Conservation (phyloP, 768 basidiomycete genomes). For the Myochromella boudieri region DNA sequence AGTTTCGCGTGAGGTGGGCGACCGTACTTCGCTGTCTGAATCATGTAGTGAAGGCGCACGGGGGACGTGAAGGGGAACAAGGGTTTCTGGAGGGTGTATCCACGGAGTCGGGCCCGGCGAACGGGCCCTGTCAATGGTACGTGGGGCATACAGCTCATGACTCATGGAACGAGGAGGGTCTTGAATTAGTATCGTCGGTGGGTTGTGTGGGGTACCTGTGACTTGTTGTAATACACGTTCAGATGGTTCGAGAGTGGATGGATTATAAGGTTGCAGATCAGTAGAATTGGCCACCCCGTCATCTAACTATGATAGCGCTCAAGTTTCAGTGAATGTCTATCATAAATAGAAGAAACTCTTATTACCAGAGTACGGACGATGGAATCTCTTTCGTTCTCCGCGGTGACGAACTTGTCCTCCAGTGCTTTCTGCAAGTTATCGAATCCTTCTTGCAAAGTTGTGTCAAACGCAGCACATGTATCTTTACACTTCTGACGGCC, state of each 20-base stretch:
- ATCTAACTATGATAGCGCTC: too few relatives aligned
- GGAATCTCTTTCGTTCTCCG: constrained; percentile 4
- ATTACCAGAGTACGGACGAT: not conserved
- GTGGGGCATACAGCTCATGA: too few relatives aligned
- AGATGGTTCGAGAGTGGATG: too few relatives aligned
- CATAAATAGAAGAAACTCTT: too few relatives aligned
- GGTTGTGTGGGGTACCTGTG: too few relatives aligned
- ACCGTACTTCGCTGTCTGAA: not conserved
- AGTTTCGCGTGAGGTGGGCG: not conserved
- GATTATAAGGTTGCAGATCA: too few relatives aligned
- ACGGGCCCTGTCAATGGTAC: too few relatives aligned
- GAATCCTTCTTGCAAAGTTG: not conserved
- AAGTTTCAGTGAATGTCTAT: too few relatives aligned
- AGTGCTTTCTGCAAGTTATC: not conserved
- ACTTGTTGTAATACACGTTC: too few relatives aligned
- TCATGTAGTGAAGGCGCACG: not conserved
- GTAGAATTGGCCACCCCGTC: too few relatives aligned
- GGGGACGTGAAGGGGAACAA: not conserved
- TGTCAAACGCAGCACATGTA: not conserved
- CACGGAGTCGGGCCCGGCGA: not conserved
- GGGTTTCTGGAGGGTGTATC: not conserved
- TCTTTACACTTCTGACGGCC: constrained; percentile 1
- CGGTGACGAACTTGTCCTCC: not conserved
- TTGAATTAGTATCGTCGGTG: too few relatives aligned
- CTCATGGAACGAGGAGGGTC: too few relatives aligned